These are phyloP conservation scores for Phaeosphaeriaceae sp. DNA, from an alignment of 2,329 filamentous ascomycete genomes.

Conservation along the genomic window DNA sequence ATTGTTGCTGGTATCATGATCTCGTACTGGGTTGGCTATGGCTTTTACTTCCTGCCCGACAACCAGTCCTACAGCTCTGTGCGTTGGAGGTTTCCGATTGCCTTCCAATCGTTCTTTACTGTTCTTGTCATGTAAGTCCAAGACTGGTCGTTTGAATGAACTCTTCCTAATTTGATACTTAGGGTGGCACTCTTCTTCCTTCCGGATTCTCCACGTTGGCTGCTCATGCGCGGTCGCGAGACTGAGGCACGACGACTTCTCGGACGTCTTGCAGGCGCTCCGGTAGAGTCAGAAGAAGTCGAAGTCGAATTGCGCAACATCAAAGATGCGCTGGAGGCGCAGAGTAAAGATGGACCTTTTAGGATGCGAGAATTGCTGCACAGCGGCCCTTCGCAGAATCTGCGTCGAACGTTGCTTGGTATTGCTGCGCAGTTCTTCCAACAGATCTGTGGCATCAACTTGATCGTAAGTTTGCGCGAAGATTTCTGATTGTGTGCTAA, in stretches of 20 bases:
- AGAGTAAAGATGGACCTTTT: slow-evolving; percentile 44
- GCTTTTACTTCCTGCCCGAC: slow-evolving; percentile 29
- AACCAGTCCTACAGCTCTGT: slow-evolving; percentile 10
- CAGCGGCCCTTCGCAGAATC: slow-evolving; percentile 54
- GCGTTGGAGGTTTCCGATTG: slow-evolving; percentile 47
- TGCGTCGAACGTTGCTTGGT: slow-evolving; percentile 52
- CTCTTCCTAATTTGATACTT: neutral
- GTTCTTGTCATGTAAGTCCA: slow-evolving; percentile 12
- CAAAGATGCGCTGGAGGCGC: slow-evolving; percentile 50
- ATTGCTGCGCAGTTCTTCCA: slow-evolving; percentile 59
- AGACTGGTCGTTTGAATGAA: too few relatives aligned
- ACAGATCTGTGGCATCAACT: slow-evolving; percentile 43
- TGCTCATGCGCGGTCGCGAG: slow-evolving; percentile 57
- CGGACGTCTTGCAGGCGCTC: slow-evolving; percentile 13
- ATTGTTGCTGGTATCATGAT: slow-evolving; percentile 47
- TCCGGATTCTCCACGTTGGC: slow-evolving; percentile 52
- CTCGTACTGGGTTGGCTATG: slow-evolving; percentile 47
- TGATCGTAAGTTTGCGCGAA: slow-evolving; percentile 17
- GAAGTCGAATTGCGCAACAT: slow-evolving; percentile 46
- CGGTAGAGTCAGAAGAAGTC: slow-evolving; percentile 30
- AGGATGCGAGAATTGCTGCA: slow-evolving; percentile 46
- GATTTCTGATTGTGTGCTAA: neutral
- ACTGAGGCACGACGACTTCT: slow-evolving; percentile 40
- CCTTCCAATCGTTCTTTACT: slow-evolving; percentile 16
- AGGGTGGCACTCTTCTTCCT: slow-evolving; percentile 18